Evolutionary conservation across 225 moss, liverwort and hornwort species (phyloP), one percentile per base, ranked within the genome.

Genomic region (Asterella californica): DNA sequence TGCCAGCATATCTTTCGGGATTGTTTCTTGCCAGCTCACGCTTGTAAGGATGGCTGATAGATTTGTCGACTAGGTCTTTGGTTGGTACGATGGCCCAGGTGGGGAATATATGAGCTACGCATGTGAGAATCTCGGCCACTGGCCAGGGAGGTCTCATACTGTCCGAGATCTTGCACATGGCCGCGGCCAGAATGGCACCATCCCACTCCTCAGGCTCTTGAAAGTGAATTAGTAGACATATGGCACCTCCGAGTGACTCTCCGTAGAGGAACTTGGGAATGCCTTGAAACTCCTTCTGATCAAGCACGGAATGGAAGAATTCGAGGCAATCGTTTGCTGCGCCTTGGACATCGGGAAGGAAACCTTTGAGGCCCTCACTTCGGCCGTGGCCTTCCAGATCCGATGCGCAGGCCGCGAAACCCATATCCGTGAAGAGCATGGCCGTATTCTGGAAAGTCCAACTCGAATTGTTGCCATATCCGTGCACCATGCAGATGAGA

Each of bases 121-220:
- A 82, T 18, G 84, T 81, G 64, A 97, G 85, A 36, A 88, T 79
- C 27, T 78, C 72, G 72, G 89, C 90, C 8, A 97, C 86, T 17
- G 93, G 93, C 91, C 91, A 91, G 0, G 86, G 86, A 52, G 96
- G 96, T 75, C 81, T 83, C 94, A 97, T 93, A 70, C 90, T 89
- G 75, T 93, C 93, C 27, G 96, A 92, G 7, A 97, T 97, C 83
- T 92, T 93, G 65, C 94, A 94, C 96, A 97, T 97, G 24, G 96
- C 93, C 29, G 93, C 96, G 76, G 91, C 94, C 15, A 97, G 91
- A 67, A 97, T 89, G 2, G 96, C 91, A 5, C 96, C 96, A 68
- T 91, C 89, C 50, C 93, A 97, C 19, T 81, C 84, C 9, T 82
- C 42, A 0, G 93, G 94, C 64, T 94, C 83, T 45, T 82, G 83